phyloP scores from a whole-genome alignment of 2,329 filamentous ascomycete species.

The Aspergillus sp. region DNA sequence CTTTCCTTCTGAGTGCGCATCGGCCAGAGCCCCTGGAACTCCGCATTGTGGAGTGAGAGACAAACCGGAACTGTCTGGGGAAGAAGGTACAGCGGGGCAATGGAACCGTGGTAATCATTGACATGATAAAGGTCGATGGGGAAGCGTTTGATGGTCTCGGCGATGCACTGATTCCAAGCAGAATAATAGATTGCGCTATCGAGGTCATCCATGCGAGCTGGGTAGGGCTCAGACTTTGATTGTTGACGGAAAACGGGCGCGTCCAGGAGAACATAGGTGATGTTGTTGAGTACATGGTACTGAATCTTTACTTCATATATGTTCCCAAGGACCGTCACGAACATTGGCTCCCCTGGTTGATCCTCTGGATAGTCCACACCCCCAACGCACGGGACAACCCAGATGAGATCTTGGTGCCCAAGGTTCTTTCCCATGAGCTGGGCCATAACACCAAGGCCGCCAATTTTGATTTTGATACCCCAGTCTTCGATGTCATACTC shows the following conservation, averaged over 20 bases:
- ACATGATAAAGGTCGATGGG: constrained; percentile 65
- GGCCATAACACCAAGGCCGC: constrained; percentile 69
- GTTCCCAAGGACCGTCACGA: constrained; percentile 60
- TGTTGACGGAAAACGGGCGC: constrained; percentile 66
- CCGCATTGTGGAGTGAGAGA: constrained; percentile 67
- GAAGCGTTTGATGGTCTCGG: constrained; percentile 62
- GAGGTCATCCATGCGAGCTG: constrained; percentile 67
- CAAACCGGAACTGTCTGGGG: constrained; percentile 62
- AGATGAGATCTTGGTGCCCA: constrained; percentile 64
- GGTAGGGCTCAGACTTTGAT: constrained; percentile 63
- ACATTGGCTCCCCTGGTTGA: constrained; percentile 59
- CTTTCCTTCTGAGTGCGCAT: constrained; percentile 63
- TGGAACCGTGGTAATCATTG: constrained; percentile 64
- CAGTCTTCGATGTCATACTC: constrained; percentile 72
- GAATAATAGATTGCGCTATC: constrained; percentile 68
- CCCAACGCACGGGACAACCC: constrained; percentile 63
- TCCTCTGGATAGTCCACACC: constrained; percentile 65
- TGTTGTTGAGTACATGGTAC: constrained; percentile 63
- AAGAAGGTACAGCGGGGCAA: constrained; percentile 64
- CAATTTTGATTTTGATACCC: constrained; percentile 70
- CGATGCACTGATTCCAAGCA: constrained; percentile 70
- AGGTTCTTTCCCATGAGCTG: constrained; percentile 68
- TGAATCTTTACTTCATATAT: constrained; percentile 63
- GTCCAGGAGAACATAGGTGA: constrained; percentile 67
- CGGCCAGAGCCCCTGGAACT: constrained; percentile 69